Percentiles rank a stretch among this genome's conserved stretches.
Evolutionary conservation across 1,139 yeast genomes (phyloP).

Genomic region (Suhomyces bribrorum): DNA sequence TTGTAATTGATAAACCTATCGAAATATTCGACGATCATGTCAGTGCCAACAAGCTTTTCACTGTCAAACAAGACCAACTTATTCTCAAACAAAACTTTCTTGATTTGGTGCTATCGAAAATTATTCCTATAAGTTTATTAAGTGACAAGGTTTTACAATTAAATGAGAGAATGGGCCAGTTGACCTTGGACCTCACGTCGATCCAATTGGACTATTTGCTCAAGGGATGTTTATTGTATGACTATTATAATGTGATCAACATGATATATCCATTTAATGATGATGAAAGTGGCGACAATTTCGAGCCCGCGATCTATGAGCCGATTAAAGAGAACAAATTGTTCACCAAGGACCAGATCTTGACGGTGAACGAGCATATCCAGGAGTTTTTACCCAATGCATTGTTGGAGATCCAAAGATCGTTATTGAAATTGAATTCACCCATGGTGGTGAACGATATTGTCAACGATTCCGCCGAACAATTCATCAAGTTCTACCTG

Average conservation of each 20-base stretch:
- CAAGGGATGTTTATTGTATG: conserved; percentile 50
- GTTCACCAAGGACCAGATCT: conserved; percentile 47
- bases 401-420: conserved; percentile 59
- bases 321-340: conserved; percentile 66
- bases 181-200: conserved; percentile 38
- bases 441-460: conserved; percentile 62
- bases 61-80: conserved; percentile 31
- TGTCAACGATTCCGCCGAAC: conserved; percentile 47
- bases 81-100: conserved; percentile 59
- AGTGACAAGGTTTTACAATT: conserved; percentile 43
- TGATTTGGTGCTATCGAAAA: conserved; percentile 58
- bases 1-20: conserved; percentile 53
- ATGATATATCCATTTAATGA: conserved; percentile 71
- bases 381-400: conserved; percentile 60
- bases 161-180: conserved; percentile 32
- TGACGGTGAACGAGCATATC: conserved; percentile 42
- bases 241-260: conserved; percentile 61
- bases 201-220: conserved; percentile 48
- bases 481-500: conserved; percentile 54
- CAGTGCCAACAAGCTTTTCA: conserved; percentile 25
- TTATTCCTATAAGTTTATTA: conserved; percentile 47
- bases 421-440: conserved; percentile 58
- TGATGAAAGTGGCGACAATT: conserved; percentile 31
- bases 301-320: conserved; percentile 57
- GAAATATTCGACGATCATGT: conserved; percentile 43